phyloP scores from a whole-genome alignment of 2,329 filamentous ascomycete species.

The Metarhizium sp. region DNA sequence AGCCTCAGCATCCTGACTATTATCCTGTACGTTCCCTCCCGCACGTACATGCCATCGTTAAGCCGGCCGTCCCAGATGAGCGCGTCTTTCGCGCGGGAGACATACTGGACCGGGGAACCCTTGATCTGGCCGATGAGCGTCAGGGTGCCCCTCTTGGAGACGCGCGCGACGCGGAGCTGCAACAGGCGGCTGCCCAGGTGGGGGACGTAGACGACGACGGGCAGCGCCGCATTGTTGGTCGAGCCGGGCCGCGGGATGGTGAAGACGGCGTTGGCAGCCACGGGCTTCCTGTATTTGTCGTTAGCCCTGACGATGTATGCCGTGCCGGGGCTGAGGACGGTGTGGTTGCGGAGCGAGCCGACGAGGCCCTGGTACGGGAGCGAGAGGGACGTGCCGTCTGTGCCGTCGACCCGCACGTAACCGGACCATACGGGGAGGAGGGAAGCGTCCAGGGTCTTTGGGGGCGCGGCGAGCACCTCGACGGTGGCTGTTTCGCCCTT shows the following conservation, averaged over 20 bases:
- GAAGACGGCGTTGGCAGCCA: slow-evolving; percentile 14
- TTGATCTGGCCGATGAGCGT: slow-evolving; percentile 24
- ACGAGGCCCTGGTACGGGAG: slow-evolving; percentile 26
- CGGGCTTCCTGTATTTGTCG: slow-evolving; percentile 9
- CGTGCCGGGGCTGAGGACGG: slow-evolving; percentile 21
- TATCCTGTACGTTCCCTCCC: slow-evolving; percentile 28
- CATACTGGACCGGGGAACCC: slow-evolving; percentile 22
- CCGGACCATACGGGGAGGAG: slow-evolving; percentile 7
- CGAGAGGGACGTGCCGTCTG: slow-evolving; percentile 18
- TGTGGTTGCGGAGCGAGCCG: slow-evolving; percentile 20
- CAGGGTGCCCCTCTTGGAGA: slow-evolving; percentile 14
- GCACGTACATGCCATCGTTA: slow-evolving; percentile 28
- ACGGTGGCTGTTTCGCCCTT: slow-evolving; percentile 1
- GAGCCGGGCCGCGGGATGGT: neutral
- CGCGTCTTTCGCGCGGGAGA: slow-evolving; percentile 8
- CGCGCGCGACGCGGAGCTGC: neutral
- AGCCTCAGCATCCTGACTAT: slow-evolving; percentile 9
- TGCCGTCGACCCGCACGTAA: slow-evolving; percentile 7
- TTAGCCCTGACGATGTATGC: slow-evolving; percentile 22
- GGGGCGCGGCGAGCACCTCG: slow-evolving; percentile 1
- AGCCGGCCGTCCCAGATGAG: slow-evolving; percentile 31
- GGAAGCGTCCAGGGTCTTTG: neutral
- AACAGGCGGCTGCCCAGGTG: slow-evolving; percentile 10
- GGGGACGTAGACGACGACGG: slow-evolving; percentile 17
- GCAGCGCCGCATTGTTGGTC: slow-evolving; percentile 18